Base-by-base conservation (phyloP, 768 basidiomycete species). In the Kwoniella bestiolae region DNA sequence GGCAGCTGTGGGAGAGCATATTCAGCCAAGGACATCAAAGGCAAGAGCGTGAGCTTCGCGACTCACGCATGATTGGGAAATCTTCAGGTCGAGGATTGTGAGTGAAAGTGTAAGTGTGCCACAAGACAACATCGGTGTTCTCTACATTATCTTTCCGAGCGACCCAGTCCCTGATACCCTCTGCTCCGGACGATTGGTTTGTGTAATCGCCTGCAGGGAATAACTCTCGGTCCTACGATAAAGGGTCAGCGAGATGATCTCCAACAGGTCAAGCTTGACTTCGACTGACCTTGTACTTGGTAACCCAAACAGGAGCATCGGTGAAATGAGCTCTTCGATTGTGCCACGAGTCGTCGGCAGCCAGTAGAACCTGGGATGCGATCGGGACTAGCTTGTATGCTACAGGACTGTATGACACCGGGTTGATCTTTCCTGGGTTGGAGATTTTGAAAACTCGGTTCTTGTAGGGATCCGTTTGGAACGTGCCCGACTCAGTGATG, bases 101-200 rank as follows among this genome's bases (percentile, higher is more conserved):
- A 1, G 78, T 79, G 26, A 79, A 49, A 2, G 70, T 74, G 50
- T 74, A 78, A 0, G 74, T 76, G 49, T 72, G 74, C 78, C 76
- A 79, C 14, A 74, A 35, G 12, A 79, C 76, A 12, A 77, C 3
- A 32, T 70, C 69, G 7, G 21, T 53, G 44, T 70, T 60, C 25
- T 60, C 61, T 8, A 70, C 65, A 16, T 69, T 56, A 26, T 64
- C 53, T 2, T 56, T 32, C 23, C 63, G 31, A 11, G 35, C 61
- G 8, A 52, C 41, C 51, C 52, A 63, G 9, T 63, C 51, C n/a
- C 44, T 38, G 25, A 79, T 58, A 7, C 61, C 63, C 12, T 74
- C 74, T 7, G 62, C 67, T 3, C 74, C 76, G 29, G 59, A 56
- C 29, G 59, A 66, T 58, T 77, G 78, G 44, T 77, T 74, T 28